Evolutionary conservation across 768 basidiomycete genomes (phyloP).

Genomic region (Pleurotus sapidus): DNA sequence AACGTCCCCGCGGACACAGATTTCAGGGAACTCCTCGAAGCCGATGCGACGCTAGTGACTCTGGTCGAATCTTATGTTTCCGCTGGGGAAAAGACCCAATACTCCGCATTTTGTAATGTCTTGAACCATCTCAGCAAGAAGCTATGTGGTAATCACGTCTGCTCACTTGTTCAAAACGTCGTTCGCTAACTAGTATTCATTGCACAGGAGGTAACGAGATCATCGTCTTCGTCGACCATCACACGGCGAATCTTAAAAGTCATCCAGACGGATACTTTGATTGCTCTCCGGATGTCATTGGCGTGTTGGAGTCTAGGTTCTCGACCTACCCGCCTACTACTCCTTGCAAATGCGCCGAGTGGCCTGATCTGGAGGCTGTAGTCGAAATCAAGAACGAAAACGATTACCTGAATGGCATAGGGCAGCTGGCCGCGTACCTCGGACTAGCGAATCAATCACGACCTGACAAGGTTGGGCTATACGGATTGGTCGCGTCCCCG

Average conservation of each 20-base stretch:
- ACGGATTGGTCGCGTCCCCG: neutral
- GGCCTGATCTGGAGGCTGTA: neutral
- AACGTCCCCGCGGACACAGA: neutral
- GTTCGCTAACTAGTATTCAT: neutral
- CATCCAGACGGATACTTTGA: neutral
- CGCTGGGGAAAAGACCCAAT: neutral
- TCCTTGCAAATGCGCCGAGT: neutral
- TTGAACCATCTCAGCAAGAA: neutral
- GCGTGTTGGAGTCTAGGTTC: neutral
- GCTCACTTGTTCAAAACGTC: neutral
- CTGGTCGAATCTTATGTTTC: neutral
- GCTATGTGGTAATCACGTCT: too few relatives aligned
- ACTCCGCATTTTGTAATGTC: neutral
- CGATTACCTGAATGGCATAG: neutral
- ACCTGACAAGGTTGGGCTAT: conserved; percentile 5
- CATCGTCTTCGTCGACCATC: neutral
- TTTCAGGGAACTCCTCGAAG: neutral
- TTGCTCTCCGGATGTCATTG: neutral
- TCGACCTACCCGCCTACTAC: neutral
- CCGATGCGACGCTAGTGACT: neutral
- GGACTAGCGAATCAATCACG: conserved; percentile 10
- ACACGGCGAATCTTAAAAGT: neutral
- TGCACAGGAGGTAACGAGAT: neutral
- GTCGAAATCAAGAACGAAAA: neutral
- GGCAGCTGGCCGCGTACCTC: conserved; percentile 5